phyloP scores from a whole-genome alignment of 2,329 filamentous ascomycete genomes.

The Fusarium newnesense region DNA sequence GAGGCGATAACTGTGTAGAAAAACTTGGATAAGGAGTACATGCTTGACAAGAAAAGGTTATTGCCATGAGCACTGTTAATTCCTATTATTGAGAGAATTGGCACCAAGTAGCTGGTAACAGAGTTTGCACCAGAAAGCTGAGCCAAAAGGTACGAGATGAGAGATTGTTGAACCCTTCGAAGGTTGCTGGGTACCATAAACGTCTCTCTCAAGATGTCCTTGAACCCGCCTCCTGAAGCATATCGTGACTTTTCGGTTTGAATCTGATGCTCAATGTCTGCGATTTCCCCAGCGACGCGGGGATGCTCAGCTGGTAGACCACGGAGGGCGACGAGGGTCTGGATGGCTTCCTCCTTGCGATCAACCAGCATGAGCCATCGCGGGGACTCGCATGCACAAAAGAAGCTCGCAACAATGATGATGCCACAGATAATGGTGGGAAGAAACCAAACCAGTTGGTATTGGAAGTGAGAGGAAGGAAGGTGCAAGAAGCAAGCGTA shows the following conservation, averaged over 20 bases:
- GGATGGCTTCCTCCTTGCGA: constrained; percentile 42
- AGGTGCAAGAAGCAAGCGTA: constrained; percentile 46
- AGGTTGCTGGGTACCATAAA: constrained; percentile 52
- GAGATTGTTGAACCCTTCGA: constrained; percentile 51
- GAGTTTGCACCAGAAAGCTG: constrained; percentile 58
- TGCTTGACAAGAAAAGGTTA: constrained; percentile 53
- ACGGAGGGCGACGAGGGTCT: constrained; percentile 36
- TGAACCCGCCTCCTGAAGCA: constrained; percentile 15
- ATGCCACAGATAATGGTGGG: constrained; percentile 43
- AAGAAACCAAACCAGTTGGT: constrained; percentile 42
- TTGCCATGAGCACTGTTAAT: constrained; percentile 39
- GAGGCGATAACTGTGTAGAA: constrained; percentile 20
- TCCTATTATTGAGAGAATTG: constrained; percentile 51
- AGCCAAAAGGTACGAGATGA: constrained; percentile 52
- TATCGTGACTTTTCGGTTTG: constrained; percentile 18
- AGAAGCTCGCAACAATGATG: constrained; percentile 45
- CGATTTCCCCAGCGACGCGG: constrained; percentile 41
- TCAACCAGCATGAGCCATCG: constrained; percentile 49
- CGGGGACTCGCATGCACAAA: constrained; percentile 50
- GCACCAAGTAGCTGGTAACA: constrained; percentile 56
- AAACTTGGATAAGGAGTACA: constrained; percentile 58
- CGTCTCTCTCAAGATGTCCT: constrained; percentile 48
- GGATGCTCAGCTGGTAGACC: constrained; percentile 42
- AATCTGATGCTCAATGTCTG: constrained; percentile 44
- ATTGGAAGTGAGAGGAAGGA: constrained; percentile 34